phyloP scores from a whole-genome alignment of 2,329 filamentous ascomycete species.

The Clarireedia hainanense region DNA sequence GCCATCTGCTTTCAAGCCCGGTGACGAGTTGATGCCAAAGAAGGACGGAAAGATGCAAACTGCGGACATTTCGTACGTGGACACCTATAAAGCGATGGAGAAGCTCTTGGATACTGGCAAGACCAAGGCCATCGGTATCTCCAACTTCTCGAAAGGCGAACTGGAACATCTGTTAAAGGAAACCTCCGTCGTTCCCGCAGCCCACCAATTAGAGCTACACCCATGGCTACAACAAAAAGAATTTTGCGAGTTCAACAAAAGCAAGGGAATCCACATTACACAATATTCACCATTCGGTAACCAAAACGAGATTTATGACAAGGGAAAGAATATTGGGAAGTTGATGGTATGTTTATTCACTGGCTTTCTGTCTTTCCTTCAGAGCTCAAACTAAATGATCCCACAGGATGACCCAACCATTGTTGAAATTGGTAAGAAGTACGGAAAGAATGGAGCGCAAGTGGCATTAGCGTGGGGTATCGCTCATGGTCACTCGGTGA shows the following conservation, averaged over 20 bases:
- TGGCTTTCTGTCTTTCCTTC: too few relatives aligned
- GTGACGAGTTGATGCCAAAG: slow-evolving; percentile 34
- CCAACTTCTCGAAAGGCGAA: slow-evolving; percentile 31
- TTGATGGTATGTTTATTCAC: slow-evolving; percentile 33
- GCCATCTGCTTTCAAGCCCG: slow-evolving; percentile 73
- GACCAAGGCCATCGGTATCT: slow-evolving; percentile 40
- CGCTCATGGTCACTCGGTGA: slow-evolving; percentile 46
- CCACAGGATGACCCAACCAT: slow-evolving; percentile 43
- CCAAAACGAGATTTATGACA: slow-evolving; percentile 54
- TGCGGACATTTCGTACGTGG: slow-evolving; percentile 47
- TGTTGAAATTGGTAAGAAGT: slow-evolving; percentile 45
- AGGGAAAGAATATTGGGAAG: slow-evolving; percentile 46
- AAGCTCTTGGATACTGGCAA: slow-evolving; percentile 53
- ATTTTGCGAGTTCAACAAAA: slow-evolving; percentile 42
- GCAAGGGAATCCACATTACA: slow-evolving; percentile 44
- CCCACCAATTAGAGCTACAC: slow-evolving; percentile 55
- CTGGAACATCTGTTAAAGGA: slow-evolving; percentile 32
- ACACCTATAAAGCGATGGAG: slow-evolving; percentile 75
- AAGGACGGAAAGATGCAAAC: slow-evolving; percentile 31
- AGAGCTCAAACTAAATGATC: background rate
- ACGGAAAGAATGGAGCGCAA: slow-evolving; percentile 48
- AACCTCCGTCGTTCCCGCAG: slow-evolving; percentile 41
- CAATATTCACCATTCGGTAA: slow-evolving; percentile 43
- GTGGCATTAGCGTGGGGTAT: slow-evolving; percentile 53
- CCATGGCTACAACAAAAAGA: slow-evolving; percentile 48